phyloP scores from a whole-genome alignment of 495 filamentous ascomycete species.

The Xylaria flabelliformis region DNA sequence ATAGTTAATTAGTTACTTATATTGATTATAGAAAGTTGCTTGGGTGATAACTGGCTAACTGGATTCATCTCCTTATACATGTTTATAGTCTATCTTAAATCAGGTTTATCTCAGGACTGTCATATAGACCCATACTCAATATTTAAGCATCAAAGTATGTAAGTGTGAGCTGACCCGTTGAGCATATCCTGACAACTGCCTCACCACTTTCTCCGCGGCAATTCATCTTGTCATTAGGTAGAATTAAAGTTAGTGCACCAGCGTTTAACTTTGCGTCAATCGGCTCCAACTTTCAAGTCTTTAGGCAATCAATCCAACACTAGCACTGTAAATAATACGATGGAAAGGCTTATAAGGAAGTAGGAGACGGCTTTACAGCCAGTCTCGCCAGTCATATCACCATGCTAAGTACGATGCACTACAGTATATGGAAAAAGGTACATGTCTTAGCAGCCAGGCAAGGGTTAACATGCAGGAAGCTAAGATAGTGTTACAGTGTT shows the following conservation, averaged over 20 bases:
- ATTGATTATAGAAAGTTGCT: not conserved
- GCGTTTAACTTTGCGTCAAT: not conserved
- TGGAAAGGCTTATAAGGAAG: not conserved
- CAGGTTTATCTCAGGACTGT: not conserved
- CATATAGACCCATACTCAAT: not conserved
- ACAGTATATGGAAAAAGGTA: not conserved
- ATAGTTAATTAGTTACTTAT: not conserved
- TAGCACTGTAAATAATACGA: not conserved
- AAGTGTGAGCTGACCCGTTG: no score
- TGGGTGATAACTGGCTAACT: not conserved
- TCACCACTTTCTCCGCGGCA: not conserved
- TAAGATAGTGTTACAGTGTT: constrained; percentile 9
- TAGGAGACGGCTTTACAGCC: not conserved
- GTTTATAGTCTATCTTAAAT: not conserved
- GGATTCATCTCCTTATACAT: not conserved
- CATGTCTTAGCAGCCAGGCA: not conserved
- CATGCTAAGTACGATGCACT: not conserved
- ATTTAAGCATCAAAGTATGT: not conserved
- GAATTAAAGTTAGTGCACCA: not conserved
- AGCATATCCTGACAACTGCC: no score
- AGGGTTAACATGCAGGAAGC: not conserved
- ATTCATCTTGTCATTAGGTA: not conserved
- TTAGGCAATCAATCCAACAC: not conserved
- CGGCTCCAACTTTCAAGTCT: not conserved
- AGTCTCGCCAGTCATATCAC: not conserved